Conservation (phyloP, 2,329 filamentous ascomycete genomes). For the Monilinia laxa region DNA sequence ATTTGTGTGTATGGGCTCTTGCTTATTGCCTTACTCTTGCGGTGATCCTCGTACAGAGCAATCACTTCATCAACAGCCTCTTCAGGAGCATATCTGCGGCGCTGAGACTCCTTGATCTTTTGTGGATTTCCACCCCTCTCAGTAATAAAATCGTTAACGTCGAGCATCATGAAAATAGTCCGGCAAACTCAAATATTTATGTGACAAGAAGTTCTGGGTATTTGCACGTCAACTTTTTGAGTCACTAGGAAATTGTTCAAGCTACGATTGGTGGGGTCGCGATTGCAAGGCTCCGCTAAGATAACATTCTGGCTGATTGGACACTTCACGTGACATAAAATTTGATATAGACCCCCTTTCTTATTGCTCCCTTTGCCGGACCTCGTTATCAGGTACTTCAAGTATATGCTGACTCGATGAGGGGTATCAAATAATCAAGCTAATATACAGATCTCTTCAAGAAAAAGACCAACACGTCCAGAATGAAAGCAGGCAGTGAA, state of each 20-base stretch:
- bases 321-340: background rate
- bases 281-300: conserved; percentile 22
- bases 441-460: conserved; percentile 1
- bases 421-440: background rate
- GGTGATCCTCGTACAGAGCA: conserved; percentile 79
- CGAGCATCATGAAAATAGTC: conserved; percentile 57
- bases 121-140: conserved; percentile 91
- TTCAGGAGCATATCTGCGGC: conserved; percentile 74
- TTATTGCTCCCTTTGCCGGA: background rate
- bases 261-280: conserved; percentile 21
- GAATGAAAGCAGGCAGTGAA: background rate
- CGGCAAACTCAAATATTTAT: conserved; percentile 11
- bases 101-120: conserved; percentile 88
- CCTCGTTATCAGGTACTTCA: background rate
- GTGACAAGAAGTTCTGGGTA: background rate
- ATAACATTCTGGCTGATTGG: conserved; percentile 24
- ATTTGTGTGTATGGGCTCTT: background rate
- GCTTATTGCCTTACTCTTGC: conserved; percentile 57
- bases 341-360: conserved; percentile 18
- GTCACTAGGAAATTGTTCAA: conserved; percentile 24
- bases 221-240: conserved; percentile 19
- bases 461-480: background rate
- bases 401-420: background rate
- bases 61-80: conserved; percentile 91
- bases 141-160: conserved; percentile 74